Evolutionary conservation across 805 yeast genomes (phyloP), one percentile per base, ranked within the genome.

Genomic region (Kuraishia floccosa): DNA sequence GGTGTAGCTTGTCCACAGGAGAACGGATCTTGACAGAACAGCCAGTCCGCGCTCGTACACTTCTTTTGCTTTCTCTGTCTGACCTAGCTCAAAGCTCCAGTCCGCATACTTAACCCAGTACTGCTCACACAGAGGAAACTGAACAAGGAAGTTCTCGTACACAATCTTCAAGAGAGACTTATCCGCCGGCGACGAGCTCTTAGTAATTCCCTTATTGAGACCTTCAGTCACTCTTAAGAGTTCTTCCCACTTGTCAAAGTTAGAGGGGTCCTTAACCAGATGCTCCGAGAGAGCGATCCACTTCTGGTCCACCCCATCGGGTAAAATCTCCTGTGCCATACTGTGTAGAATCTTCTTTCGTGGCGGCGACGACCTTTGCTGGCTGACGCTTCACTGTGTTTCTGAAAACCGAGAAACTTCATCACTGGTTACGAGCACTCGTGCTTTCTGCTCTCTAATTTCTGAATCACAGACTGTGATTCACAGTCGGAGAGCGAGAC

Each of bases 81-180:
- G 42, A 1, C 72, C 74, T 19, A 69, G 43, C 20, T 48, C 51
- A 39, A 60, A 66, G 39, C 63, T 65, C 59, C 64, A 53, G 3
- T 49, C 42, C 0, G 79, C 77, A 44, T 54, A 72, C 24, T 63
- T 56, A n/a, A 69, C 50, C 82, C 82, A 76, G 41, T 70, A 70
- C 27, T 66, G 68, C 37, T 65, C 71, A 19, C 65, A 47, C 4
- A 53, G 45, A 0, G 83, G 82, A 40, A 50, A 74, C 28, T 59
- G 56, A 1, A 47, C 46, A 11, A 75, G 51, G 10, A 73, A 44
- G 24, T 63, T 56, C 27, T 55, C 56, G 39, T 63, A 70, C 2
- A 68, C 45, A 3, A 50, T 36, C 27, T 65, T 42, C 22, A 72
- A 43, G 7, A 58, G 35, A 14, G 52, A 44, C 6, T 60, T 38